These are phyloP conservation scores for Serpula lacrymans DNA, from an alignment of 768 basidiomycete genomes.

Conservation along the genomic window DNA sequence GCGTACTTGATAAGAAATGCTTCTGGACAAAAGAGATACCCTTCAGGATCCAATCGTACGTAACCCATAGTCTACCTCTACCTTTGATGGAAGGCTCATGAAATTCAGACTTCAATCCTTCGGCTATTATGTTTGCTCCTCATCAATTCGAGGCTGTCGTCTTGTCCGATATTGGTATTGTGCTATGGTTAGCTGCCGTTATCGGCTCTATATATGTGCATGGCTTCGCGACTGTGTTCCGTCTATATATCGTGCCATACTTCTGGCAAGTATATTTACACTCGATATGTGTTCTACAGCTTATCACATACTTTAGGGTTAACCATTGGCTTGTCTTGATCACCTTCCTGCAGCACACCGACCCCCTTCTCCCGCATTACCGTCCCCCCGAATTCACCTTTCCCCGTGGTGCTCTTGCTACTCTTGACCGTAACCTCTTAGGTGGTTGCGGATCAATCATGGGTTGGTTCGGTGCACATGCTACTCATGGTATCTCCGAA, in stretches of 20 bases:
- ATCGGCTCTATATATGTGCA: conserved; percentile 51
- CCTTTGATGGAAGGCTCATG: background rate
- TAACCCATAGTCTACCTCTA: conserved; percentile 6
- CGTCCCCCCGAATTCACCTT: conserved; percentile 88
- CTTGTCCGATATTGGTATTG: conserved; percentile 78
- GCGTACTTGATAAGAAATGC: conserved; percentile 80
- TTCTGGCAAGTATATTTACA: conserved; percentile 50
- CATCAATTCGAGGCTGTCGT: conserved; percentile 76
- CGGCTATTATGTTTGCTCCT: conserved; percentile 76
- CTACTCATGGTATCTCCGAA: conserved; percentile 91
- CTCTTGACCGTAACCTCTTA: conserved; percentile 80
- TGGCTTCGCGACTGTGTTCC: conserved; percentile 71
- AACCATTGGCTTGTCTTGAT: conserved; percentile 96
- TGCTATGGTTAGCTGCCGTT: conserved; percentile 66
- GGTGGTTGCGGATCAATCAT: conserved; percentile 76
- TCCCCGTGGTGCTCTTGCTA: conserved; percentile 88
- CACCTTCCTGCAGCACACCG: conserved; percentile 98
- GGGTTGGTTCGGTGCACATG: conserved; percentile 81
- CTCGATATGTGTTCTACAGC: background rate
- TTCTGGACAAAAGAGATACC: conserved; percentile 83
- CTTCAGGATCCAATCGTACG: conserved; percentile 75
- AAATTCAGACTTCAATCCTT: conserved; percentile 69
- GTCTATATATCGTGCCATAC: conserved; percentile 84
- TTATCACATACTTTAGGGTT: conserved; percentile 41
- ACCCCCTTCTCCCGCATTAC: conserved; percentile 93